These are phyloP conservation scores for Apophysomyces elegans DNA, from an alignment of 371 early-diverging fungal species.

Conservation along the genomic window DNA sequence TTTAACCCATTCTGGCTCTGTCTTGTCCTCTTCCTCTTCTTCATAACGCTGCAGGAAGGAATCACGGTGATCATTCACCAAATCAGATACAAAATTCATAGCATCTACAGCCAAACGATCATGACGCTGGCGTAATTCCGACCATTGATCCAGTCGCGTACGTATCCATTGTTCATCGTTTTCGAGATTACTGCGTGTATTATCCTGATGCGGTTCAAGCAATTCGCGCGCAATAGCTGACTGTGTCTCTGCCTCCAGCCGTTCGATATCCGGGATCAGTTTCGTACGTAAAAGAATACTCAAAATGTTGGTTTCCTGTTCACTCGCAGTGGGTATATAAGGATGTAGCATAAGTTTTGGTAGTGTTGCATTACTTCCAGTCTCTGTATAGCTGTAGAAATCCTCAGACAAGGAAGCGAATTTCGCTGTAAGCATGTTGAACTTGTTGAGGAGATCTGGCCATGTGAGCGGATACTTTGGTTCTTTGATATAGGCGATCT, in stretches of 20 bases:
- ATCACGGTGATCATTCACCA: conserved; percentile 41
- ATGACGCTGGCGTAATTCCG: conserved; percentile 36
- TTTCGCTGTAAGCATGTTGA: conserved; percentile 69
- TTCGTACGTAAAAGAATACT: conserved; percentile 67
- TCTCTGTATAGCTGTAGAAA: conserved; percentile 48
- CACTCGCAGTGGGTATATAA: conserved; percentile 54
- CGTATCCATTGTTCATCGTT: conserved; percentile 45
- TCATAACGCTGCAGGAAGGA: conserved; percentile 37
- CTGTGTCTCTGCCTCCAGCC: conserved; percentile 56
- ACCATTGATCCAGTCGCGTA: conserved; percentile 40
- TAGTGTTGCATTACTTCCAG: conserved; percentile 48
- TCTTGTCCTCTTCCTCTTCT: conserved; percentile 34
- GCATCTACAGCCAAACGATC: conserved; percentile 47
- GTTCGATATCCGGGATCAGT: conserved; percentile 68
- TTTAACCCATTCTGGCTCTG: conserved; percentile 45
- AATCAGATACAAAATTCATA: conserved; percentile 30
- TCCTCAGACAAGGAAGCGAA: conserved; percentile 57
- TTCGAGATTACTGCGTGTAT: conserved; percentile 6
- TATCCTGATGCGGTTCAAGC: conserved; percentile 13
- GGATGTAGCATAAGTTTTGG: conserved; percentile 67
- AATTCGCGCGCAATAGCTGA: conserved; percentile 51
- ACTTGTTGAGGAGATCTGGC: conserved; percentile 69
- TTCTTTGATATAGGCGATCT: conserved; percentile 49
- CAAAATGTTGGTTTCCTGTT: conserved; percentile 64
- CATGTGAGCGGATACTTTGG: conserved; percentile 53